A percentile compares a stretch with the other conserved stretches of the same genome.
These are phyloP conservation scores for Starmerella asiatica DNA, from an alignment of 805 yeast genomes.

Conservation along the genomic window DNA sequence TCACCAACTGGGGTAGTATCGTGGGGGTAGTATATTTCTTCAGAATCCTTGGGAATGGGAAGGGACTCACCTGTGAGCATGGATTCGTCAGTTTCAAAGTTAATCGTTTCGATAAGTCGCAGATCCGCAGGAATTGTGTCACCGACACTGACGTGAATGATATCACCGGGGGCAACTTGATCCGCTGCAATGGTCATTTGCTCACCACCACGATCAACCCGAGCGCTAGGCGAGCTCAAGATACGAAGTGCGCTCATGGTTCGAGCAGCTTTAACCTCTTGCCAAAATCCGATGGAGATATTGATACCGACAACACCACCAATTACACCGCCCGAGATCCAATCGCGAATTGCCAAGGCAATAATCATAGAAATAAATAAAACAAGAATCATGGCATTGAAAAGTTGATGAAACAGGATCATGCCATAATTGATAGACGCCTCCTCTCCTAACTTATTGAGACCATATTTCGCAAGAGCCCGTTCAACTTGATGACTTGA, in stretches of 20 bases:
- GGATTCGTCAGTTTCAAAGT: slow-evolving; percentile 77
- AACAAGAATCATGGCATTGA: slow-evolving; percentile 69
- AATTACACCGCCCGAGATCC: slow-evolving; percentile 75
- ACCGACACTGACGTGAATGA: slow-evolving; percentile 78
- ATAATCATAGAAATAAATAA: slow-evolving; percentile 55
- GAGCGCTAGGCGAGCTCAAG: slow-evolving; percentile 57
- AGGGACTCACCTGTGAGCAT: slow-evolving; percentile 80
- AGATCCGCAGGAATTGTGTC: slow-evolving; percentile 94
- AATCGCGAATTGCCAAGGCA: slow-evolving; percentile 59
- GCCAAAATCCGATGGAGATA: slow-evolving; percentile 52
- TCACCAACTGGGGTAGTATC: slow-evolving; percentile 50
- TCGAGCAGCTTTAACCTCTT: slow-evolving; percentile 61
- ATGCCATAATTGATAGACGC: slow-evolving; percentile 38
- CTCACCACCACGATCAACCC: slow-evolving; percentile 48
- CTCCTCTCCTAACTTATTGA: slow-evolving; percentile 49
- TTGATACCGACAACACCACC: slow-evolving; percentile 52
- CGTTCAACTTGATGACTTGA: slow-evolving; percentile 26
- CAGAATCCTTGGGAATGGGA: slow-evolving; percentile 45
- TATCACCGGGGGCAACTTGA: slow-evolving; percentile 62
- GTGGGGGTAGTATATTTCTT: slow-evolving; percentile 29
- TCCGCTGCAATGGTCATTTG: slow-evolving; percentile 46
- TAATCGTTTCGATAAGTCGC: slow-evolving; percentile 63
- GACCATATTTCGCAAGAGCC: slow-evolving; percentile 34
- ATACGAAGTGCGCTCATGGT: slow-evolving; percentile 64
- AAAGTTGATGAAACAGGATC: slow-evolving; percentile 52